A percentile compares a stretch with the other conserved stretches of the same genome.
These are phyloP conservation scores for Petunia secreta DNA, from an alignment of 257 asterid species.

Conservation along the genomic window DNA sequence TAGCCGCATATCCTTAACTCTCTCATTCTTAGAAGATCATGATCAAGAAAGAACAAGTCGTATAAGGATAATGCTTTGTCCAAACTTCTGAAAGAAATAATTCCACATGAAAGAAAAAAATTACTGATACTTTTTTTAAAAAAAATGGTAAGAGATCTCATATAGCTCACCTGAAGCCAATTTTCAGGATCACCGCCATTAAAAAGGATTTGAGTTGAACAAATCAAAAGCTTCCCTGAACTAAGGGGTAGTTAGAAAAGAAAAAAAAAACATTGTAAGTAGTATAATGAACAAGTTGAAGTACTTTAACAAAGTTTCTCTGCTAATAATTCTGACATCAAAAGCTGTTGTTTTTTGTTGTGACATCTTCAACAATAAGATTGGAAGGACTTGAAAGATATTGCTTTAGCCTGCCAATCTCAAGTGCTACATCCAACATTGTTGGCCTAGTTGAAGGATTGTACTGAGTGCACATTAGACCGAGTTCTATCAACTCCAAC, in stretches of 20 bases:
- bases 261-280: neutral
- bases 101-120: neutral
- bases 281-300: conserved; percentile 14
- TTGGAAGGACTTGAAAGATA: conserved; percentile 49
- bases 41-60: neutral
- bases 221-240: neutral
- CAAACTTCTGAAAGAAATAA: neutral
- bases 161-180: neutral
- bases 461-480: conserved; percentile 69
- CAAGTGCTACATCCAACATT: conserved; percentile 75
- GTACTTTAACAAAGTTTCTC: neutral
- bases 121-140: neutral
- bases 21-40: neutral
- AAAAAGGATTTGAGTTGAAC: neutral
- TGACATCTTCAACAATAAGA: conserved; percentile 39
- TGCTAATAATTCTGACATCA: neutral
- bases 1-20: neutral
- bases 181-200: neutral
- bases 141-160: neutral
- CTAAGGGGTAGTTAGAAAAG: neutral
- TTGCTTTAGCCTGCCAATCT: conserved; percentile 56
- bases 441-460: conserved; percentile 70
- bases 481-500: conserved; percentile 65
- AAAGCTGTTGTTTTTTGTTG: conserved; percentile 17
- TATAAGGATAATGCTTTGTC: neutral